phyloP scores from a whole-genome alignment of 345 rosid genomes.

The Hevea brasiliensis region DNA sequence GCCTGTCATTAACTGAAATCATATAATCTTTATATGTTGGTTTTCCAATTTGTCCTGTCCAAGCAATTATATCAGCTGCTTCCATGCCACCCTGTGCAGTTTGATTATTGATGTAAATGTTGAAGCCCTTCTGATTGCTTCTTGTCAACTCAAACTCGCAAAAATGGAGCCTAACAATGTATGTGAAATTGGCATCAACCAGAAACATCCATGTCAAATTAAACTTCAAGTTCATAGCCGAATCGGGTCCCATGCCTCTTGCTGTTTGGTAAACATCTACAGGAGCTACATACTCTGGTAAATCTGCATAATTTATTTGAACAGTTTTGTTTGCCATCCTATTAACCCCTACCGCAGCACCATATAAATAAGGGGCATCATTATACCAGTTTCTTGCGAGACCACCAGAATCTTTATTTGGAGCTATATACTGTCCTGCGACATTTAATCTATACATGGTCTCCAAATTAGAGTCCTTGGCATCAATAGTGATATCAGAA shows the following conservation, averaged over 20 bases:
- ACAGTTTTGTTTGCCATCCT: constrained; percentile 17
- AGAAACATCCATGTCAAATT: constrained; percentile 77
- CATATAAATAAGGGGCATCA: constrained; percentile 56
- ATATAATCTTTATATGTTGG: constrained; percentile 64
- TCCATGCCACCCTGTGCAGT: constrained; percentile 42
- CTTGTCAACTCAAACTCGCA: constrained; percentile 51
- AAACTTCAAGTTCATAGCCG: constrained; percentile 39
- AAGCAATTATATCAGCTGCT: constrained; percentile 58
- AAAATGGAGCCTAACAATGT: constrained; percentile 72
- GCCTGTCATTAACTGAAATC: constrained; percentile 34
- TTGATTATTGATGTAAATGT: constrained; percentile 65
- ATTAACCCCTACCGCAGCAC: constrained; percentile 49
- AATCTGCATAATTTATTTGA: constrained; percentile 35
- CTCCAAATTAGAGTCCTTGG: constrained; percentile 39
- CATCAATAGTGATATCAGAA: constrained; percentile 38
- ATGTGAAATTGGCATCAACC: constrained; percentile 66
- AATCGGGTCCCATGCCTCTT: constrained; percentile 51
- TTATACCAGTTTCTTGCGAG: constrained; percentile 70
- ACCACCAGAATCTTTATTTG: constrained; percentile 53
- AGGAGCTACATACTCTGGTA: constrained; percentile 53
- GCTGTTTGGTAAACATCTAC: constrained; percentile 57
- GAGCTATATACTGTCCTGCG: constrained; percentile 61
- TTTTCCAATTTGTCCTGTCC: constrained; percentile 45
- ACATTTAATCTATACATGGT: constrained; percentile 71
- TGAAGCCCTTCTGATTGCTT: constrained; percentile 61